Percentiles rank a stretch among this genome's conserved stretches.
phyloP scores from a whole-genome alignment of 2,329 filamentous ascomycete genomes.

The Xylariales sp. region DNA sequence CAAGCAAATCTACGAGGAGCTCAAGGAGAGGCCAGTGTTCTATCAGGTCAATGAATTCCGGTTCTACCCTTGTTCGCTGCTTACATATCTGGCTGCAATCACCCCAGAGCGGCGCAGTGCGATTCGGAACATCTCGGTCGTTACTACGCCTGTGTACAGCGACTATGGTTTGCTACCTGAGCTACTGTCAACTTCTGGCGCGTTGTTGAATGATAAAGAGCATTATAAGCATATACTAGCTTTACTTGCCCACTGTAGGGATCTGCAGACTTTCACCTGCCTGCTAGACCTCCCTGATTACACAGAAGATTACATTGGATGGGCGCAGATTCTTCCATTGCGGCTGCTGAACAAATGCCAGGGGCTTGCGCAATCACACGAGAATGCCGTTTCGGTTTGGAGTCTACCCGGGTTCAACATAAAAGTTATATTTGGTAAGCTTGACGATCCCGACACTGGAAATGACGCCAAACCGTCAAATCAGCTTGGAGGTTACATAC shows the following conservation, averaged over 20 bases:
- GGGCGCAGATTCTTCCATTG: not conserved
- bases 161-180: not conserved
- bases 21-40: conserved; percentile 9
- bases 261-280: not conserved
- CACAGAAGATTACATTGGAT: not conserved
- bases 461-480: no score
- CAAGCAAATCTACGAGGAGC: conserved; percentile 9
- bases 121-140: conserved; percentile 6
- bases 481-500: no score
- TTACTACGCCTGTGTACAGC: not conserved
- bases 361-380: no score
- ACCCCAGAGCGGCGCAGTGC: conserved; percentile 10
- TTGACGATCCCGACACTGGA: not conserved
- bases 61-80: not conserved
- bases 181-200: no score
- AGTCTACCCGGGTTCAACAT: not conserved
- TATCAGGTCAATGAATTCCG: conserved; percentile 11
- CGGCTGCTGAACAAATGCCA: no score
- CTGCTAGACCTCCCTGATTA: not conserved
- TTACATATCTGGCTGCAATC: conserved; percentile 8
- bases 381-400: not conserved
- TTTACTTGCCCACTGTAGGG: not conserved
- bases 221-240: not conserved
- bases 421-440: not conserved
- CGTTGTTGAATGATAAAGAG: no score